phyloP scores from a whole-genome alignment of 2,329 filamentous ascomycete species.

The Atkinsonella hypoxylon region DNA sequence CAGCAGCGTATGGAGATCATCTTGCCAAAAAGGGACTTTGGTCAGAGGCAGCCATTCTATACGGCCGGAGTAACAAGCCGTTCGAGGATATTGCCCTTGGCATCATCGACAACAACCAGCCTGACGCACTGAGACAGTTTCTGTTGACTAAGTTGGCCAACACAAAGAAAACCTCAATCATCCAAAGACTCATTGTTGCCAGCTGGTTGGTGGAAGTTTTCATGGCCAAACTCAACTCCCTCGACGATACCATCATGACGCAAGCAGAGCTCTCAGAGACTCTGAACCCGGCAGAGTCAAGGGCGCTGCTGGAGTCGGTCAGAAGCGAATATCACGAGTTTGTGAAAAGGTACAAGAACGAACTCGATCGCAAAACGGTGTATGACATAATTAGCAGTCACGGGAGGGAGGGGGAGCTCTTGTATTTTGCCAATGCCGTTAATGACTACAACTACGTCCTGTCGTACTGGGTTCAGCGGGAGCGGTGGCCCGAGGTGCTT shows the following conservation, averaged over 20 bases:
- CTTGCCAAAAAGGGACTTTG: constrained; percentile 72
- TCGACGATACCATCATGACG: constrained; percentile 89
- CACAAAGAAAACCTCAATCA: constrained; percentile 70
- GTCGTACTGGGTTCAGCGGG: constrained; percentile 93
- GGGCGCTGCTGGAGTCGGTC: constrained; percentile 57
- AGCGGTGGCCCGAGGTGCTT: constrained; percentile 80
- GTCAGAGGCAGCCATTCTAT: constrained; percentile 75
- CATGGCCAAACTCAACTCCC: constrained; percentile 90
- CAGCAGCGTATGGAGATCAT: constrained; percentile 83
- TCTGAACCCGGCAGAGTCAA: constrained; percentile 57
- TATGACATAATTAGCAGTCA: constrained; percentile 96
- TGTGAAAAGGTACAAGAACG: constrained; percentile 68
- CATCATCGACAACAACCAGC: constrained; percentile 81
- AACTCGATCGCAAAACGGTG: constrained; percentile 81
- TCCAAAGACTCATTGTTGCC: constrained; percentile 93
- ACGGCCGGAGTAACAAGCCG: constrained; percentile 89
- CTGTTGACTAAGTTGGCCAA: constrained; percentile 70
- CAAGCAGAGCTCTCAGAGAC: constrained; percentile 69
- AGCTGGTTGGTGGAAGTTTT: constrained; percentile 93
- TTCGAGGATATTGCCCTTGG: constrained; percentile 92
- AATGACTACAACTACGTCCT: constrained; percentile 93
- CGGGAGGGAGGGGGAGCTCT: constrained; percentile 80
- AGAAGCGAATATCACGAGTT: constrained; percentile 82
- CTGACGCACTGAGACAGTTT: constrained; percentile 84
- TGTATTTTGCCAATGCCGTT: constrained; percentile 79